Conservation (phyloP, 345 rosid genomes). For the Physaria fendleri region DNA sequence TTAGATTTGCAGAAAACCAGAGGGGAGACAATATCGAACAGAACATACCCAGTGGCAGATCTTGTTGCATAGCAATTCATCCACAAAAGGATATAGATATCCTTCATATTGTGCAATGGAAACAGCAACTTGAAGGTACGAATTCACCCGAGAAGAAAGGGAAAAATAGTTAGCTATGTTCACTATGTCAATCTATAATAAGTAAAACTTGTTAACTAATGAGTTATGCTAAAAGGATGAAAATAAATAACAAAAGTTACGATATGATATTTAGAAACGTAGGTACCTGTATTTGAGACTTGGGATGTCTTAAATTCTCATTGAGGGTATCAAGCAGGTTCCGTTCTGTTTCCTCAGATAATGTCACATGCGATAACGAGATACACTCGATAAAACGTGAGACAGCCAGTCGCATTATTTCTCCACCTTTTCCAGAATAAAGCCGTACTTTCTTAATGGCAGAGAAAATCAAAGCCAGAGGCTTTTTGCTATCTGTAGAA, state of each 20-base stretch:
- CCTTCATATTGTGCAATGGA: conserved; percentile 34
- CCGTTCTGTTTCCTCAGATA: conserved; percentile 23
- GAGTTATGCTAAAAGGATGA: neutral
- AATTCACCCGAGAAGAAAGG: no score
- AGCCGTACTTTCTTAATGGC: conserved; percentile 95
- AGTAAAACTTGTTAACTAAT: conserved; percentile 10
- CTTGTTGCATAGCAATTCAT: conserved; percentile 68
- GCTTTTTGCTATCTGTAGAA: conserved; percentile 57
- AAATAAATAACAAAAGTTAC: conserved; percentile 2
- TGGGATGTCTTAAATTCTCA: conserved; percentile 89
- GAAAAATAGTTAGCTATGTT: no score
- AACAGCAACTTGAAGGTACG: no score
- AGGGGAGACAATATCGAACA: neutral
- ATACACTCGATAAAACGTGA: conserved; percentile 81
- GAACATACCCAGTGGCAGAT: conserved; percentile 89
- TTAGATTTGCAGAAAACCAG: neutral
- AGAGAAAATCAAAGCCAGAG: conserved; percentile 62
- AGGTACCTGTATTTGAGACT: conserved; percentile 82
- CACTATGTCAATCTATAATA: no score
- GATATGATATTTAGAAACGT: conserved; percentile 17
- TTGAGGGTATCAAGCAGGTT: conserved; percentile 61
- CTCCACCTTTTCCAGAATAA: conserved; percentile 97
- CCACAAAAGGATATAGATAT: neutral
- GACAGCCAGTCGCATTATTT: conserved; percentile 93
- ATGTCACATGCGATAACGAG: neutral